Base-by-base conservation (phyloP, 2,329 filamentous ascomycete species). In the Fusarium equiseti region DNA sequence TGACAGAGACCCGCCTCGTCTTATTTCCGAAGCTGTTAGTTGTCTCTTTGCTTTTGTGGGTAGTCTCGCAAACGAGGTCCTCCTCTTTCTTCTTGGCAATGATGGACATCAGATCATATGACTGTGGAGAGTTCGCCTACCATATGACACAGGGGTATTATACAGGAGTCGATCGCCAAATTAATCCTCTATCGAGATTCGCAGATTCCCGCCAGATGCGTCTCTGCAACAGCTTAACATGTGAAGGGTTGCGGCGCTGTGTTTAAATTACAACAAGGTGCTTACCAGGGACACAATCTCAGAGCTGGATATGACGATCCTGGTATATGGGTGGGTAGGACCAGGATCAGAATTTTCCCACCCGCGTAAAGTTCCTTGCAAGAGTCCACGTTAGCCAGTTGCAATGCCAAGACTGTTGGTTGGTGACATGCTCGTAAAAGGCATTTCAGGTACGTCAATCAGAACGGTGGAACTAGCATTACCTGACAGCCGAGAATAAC, bases 291-390 rank as follows among this genome's bases (percentile, higher is more conserved):
- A 42, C 35, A 42, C 7, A 42, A 20, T 16, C 8, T 13, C 10
- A 16, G 50, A 46, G 22, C 26, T 35, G 22, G 35, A 16, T 46
- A 46, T 42, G 40, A 24, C 26, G 46, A 56, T 48, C 49, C 43
- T 48, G 18, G 27, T 24, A 15, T 26, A 9, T 40, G 24, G 18
- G 61, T 63, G 59, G 59, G 13, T 42, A 35, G 2, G 3, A n/a
- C 59, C 5, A 38, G 61, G 59, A n/a, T 57, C 43, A 56, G 49
- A 54, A 48, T 57, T 63, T 63, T 44, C 12, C 22, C 7, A 22
- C 8, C 24, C 12, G 40, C 18, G 4, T 18, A 6, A 18, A n/a
- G 6, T 40, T 20, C 24, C 22, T 22, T 6, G 20, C 29, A 48
- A 6, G 13, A 22, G 8, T 29, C 12, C 16, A 38, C 22, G 12